Evolutionary conservation across 495 filamentous ascomycete species (phyloP), one percentile per base, ranked within the genome.

Genomic region (Neurospora sp.): DNA sequence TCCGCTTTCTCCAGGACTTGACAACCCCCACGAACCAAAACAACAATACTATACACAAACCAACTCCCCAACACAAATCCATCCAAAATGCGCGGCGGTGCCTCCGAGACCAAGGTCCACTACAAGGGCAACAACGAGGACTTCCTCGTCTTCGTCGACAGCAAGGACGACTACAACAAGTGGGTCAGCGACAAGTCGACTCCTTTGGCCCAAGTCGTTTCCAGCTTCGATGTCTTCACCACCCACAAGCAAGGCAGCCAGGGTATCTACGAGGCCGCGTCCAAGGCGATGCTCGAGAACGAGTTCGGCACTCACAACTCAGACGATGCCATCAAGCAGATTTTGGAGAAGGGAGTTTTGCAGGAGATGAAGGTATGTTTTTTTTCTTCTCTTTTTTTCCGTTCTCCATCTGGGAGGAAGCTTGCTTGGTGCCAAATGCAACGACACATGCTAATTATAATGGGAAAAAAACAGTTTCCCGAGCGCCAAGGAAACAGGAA

Each of bases 161-260:
- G 91, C 80, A 75, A 85, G 20, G 80, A 91, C 31, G 86, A 86
- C 47, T 87, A 94, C 73, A 84, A 93, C 81, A 89, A 94, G 78
- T 98, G 96, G 96, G 90, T 88, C 83, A 83, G 82, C 18, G 94
- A 99, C 84, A 89, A 89, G 77, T 90, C 87, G 10, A 85, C 94
- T 45, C 91, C 96, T 14, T 83, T 98, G 27, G 86, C 90, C 2
- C 88, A 97, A 74, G 93, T 99, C n/a, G 86, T 97, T 37, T 92
- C 90, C 70, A 87, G 92, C 12, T 98, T 91, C 86, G 92, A 97
- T 87, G 86, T 99, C 77, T 97, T 98, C 74, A 85, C 91, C 3
- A 96, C 94, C 42, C 92, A 97, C 81, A 98, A 95, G 79, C 94
- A 97, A 75, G 95, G 96, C 74, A 88, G 88, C 12, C 93, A 97